Percentiles rank a stretch among this genome's conserved stretches.
phyloP scores from a whole-genome alignment of 129 eudicot genomes.

The Flaveria sonorensis region DNA sequence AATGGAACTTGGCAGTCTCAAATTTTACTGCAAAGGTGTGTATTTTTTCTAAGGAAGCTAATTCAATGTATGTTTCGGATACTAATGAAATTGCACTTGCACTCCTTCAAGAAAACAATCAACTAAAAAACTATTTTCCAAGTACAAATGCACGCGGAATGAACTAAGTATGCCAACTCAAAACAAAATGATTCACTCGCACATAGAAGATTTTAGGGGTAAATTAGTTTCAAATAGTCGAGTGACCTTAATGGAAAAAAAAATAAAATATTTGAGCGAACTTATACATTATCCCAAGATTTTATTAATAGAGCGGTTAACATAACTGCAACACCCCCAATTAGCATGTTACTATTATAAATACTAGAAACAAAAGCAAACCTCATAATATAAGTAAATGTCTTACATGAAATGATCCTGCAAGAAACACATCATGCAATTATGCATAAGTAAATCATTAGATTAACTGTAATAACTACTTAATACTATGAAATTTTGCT shows the following conservation, averaged over 20 bases:
- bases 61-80: not conserved
- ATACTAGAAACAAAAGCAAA: not conserved
- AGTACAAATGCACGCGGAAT: not conserved
- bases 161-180: not conserved
- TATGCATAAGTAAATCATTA: no score
- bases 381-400: not conserved
- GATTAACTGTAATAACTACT: no score
- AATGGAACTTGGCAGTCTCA: constrained; percentile 77
- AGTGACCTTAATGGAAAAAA: no score
- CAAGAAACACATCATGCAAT: not conserved
- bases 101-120: not conserved
- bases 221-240: no score
- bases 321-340: not conserved
- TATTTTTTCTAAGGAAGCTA: not conserved
- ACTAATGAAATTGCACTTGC: not conserved
- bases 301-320: not conserved
- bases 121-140: not conserved
- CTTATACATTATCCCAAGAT: not conserved
- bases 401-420: no score
- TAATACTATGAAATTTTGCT: no score
- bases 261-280: not conserved
- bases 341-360: no score
- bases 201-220: not conserved
- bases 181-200: not conserved
- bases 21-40: constrained; percentile 88